Evolutionary conservation across 2,329 filamentous ascomycete species (phyloP).

Genomic region (Lecanicillium sp.): DNA sequence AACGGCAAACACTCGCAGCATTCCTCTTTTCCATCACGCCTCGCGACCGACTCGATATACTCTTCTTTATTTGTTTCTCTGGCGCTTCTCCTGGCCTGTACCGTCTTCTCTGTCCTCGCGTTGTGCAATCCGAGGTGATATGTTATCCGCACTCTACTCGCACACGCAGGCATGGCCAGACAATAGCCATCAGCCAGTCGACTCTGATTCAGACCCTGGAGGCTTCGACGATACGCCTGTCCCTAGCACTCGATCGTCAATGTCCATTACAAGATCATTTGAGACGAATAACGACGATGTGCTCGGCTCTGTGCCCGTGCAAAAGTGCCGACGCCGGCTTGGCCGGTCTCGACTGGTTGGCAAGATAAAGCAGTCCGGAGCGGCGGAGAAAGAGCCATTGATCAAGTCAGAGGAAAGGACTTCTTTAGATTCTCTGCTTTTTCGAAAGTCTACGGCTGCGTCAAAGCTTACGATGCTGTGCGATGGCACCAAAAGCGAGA

Average conservation of each 20-base stretch:
- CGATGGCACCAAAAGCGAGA: neutral
- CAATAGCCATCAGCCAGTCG: neutral
- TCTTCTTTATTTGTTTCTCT: neutral
- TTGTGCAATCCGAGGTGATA: too few species aligned
- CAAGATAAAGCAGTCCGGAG: neutral
- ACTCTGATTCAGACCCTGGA: conserved; percentile 14
- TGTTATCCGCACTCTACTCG: conserved; percentile 10
- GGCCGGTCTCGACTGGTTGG: neutral
- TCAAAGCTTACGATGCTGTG: neutral
- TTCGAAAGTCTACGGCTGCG: neutral
- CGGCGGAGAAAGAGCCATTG: neutral
- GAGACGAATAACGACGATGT: neutral
- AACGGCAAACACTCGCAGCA: too few species aligned
- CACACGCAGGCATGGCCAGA: conserved; percentile 7
- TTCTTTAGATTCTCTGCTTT: neutral
- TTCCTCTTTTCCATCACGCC: neutral
- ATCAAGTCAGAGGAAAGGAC: neutral
- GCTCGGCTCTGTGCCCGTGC: neutral
- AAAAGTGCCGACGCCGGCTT: neutral
- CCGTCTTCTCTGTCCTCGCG: too few species aligned
- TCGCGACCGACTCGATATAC: neutral
- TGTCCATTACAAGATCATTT: conserved; percentile 16
- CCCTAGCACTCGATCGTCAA: conserved; percentile 25
- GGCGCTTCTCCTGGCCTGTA: neutral
- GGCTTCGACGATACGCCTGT: conserved; percentile 29